These are phyloP conservation scores for Pythium volutum DNA, from an alignment of 352 stramenopile genomes.

Conservation along the genomic window DNA sequence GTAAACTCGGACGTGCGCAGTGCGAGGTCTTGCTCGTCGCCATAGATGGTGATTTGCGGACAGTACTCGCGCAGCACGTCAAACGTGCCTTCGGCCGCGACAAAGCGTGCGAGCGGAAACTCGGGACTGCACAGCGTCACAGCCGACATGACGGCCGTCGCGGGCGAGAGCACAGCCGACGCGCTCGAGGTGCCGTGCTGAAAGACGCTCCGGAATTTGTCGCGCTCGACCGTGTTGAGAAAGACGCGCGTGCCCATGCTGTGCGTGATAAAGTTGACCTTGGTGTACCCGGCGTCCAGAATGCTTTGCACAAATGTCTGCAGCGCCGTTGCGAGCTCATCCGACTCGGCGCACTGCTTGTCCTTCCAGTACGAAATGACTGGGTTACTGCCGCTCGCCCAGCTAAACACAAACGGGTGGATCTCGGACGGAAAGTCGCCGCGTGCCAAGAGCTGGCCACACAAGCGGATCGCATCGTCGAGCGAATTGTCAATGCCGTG, in stretches of 20 bases:
- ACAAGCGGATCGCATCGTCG: conserved; percentile 55
- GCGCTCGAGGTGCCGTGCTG: no score
- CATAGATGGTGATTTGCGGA: conserved; percentile 51
- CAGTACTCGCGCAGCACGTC: conserved; percentile 40
- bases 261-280: conserved; percentile 62
- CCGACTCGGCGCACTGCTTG: conserved; percentile 10
- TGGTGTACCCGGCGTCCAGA: conserved; percentile 57
- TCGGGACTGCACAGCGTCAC: conserved; percentile 46
- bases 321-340: conserved; percentile 29
- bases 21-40: conserved; percentile 29
- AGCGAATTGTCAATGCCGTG: conserved; percentile 71
- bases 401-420: conserved; percentile 72
- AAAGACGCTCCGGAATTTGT: conserved; percentile 42
- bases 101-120: conserved; percentile 45
- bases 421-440: conserved; percentile 63
- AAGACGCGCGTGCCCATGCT: conserved; percentile 65
- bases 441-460: conserved; percentile 51
- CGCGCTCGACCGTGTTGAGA: conserved; percentile 47
- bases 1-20: conserved; percentile 11
- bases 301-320: conserved; percentile 51
- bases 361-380: conserved; percentile 6
- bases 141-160: background rate
- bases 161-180: background rate
- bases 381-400: conserved; percentile 41
- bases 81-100: conserved; percentile 36